A percentile compares a stretch with the other conserved stretches of the same genome.
Conservation (phyloP, 495 filamentous ascomycete genomes). For the Sordaria brevicollis region DNA sequence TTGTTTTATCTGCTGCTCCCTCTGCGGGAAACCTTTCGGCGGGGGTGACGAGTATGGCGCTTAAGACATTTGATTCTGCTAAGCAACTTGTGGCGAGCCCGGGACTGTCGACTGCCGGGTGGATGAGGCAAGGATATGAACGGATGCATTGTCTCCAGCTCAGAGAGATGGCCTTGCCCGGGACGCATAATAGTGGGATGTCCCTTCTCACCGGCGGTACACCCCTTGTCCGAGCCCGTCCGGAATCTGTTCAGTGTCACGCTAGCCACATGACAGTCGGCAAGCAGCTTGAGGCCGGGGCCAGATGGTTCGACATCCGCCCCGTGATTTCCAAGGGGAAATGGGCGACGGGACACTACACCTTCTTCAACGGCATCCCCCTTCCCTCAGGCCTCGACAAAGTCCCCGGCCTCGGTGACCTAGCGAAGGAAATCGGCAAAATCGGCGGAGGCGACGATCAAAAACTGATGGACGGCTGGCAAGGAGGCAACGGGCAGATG, state of each 20-base stretch:
- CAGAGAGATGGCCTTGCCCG: background rate
- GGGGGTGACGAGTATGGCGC: background rate
- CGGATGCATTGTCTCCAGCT: background rate
- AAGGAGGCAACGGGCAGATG: background rate
- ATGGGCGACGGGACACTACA: background rate
- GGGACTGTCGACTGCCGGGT: background rate
- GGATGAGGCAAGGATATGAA: background rate
- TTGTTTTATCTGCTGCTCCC: background rate
- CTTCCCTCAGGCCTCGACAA: background rate
- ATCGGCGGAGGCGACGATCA: background rate
- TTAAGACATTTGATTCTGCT: background rate
- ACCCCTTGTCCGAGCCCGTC: background rate
- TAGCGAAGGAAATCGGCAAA: background rate
- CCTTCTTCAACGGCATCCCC: background rate
- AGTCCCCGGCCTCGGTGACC: background rate
- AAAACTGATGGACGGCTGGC: background rate
- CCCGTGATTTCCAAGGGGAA: background rate
- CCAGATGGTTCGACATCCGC: conserved; percentile 1
- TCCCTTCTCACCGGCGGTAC: background rate
- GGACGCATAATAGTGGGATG: background rate
- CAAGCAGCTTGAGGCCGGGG: background rate
- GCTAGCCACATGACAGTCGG: background rate
- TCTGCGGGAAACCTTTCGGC: background rate
- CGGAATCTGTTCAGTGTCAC: background rate
- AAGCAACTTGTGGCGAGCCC: background rate